These are phyloP conservation scores for Camelina hispida DNA, from an alignment of 345 rosid species.

Conservation along the genomic window DNA sequence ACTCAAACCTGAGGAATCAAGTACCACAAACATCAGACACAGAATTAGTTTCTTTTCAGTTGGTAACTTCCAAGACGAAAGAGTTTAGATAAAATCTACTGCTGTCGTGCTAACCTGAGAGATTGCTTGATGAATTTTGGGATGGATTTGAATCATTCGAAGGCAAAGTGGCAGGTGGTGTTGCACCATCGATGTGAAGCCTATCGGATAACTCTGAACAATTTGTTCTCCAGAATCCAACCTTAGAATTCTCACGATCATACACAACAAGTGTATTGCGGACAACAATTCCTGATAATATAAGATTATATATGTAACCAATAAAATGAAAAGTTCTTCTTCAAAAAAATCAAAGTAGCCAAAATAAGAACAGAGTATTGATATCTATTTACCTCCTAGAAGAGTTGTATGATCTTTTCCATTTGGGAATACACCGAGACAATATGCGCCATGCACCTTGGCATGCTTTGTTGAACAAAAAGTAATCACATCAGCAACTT, in stretches of 20 bases:
- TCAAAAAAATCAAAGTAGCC: constrained; percentile 6
- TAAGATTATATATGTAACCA: neutral
- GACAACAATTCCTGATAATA: constrained; percentile 68
- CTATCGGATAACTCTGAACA: constrained; percentile 90
- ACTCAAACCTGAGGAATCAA: constrained; percentile 45
- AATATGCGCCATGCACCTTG: constrained; percentile 73
- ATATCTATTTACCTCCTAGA: constrained; percentile 67
- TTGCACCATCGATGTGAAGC: constrained; percentile 57
- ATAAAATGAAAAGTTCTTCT: neutral
- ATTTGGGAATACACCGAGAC: constrained; percentile 89
- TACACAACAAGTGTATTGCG: constrained; percentile 90
- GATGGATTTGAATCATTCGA: constrained; percentile 49
- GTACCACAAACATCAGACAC: neutral
- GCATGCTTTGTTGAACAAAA: constrained; percentile 62
- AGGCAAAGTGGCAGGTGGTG: constrained; percentile 53
- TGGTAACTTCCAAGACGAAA: neutral
- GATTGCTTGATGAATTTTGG: constrained; percentile 38
- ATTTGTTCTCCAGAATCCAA: constrained; percentile 98
- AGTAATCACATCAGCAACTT: constrained; percentile 19
- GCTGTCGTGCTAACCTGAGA: constrained; percentile 29
- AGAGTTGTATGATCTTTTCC: constrained; percentile 89
- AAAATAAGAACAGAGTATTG: neutral
- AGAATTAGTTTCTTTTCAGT: neutral
- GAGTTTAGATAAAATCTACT: constrained; percentile 1
- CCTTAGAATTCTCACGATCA: constrained; percentile 79